Evolutionary conservation across 208 protist genomes (phyloP), one percentile per base, ranked within the genome.

Genomic region (Naegleria lovaniensis): DNA sequence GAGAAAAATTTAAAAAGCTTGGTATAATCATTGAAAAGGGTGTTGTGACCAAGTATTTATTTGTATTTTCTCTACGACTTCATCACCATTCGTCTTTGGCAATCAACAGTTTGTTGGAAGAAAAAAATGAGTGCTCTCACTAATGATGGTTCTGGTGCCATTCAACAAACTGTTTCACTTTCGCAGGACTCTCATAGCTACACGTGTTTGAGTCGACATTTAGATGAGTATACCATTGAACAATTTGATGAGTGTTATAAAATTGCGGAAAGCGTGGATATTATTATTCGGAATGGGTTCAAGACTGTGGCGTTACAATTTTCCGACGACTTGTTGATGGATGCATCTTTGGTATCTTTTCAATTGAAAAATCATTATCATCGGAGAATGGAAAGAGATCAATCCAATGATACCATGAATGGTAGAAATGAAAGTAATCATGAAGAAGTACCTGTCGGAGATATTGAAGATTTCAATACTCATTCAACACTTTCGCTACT

Each of bases 301-400:
- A 75, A 90, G 52, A 92, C 92, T 16, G 93, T 97, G 19, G 96
- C 96, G 0, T 92, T 98, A 89, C 96, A 98, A 93, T 96, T 97
- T 58, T 96, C 96, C 0, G 96, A 98, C 92, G 93, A 96, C 5
- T 83, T 97, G 83, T 93, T 98, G 3, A 90, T 90, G 7, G 96
- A 97, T 89, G 92, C 95, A 51, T 92, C 95, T 3, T 89, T 88
- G 25, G 93, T 98, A 9, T 92, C 95, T 38, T 90, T 43, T 90
- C 85, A 39, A 51, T 58, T 88, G 36, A 19, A 88, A 36, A 13
- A 58, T 43, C 5, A 58, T 39, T 88, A 38, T 33, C 29, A 0
- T 29, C 7, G 43, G 52, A 36, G 29, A 25, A 87, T 51, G 43
- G 11, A 48, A 87, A n/a, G 16, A 22, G 19, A 33, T 16, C 15